Percentiles rank a stretch among this genome's conserved stretches.
phyloP scores from a whole-genome alignment of 805 yeast species.

The Lachancea mirantina region DNA sequence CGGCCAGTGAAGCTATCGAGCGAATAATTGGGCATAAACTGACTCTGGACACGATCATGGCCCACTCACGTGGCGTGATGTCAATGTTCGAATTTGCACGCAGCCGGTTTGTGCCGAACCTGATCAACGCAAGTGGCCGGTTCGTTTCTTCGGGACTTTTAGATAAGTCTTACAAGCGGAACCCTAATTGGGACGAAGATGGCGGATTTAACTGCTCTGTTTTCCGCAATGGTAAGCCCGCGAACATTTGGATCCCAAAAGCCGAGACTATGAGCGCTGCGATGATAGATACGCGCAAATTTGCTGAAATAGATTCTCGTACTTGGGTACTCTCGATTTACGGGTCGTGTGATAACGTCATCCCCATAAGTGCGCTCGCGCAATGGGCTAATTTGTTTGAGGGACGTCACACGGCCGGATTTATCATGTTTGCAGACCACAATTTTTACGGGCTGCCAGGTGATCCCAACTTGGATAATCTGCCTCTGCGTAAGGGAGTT shows the following conservation, averaged over 20 bases:
- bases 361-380: slow-evolving; percentile 59
- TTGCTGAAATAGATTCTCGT: slow-evolving; percentile 38
- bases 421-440: slow-evolving; percentile 72
- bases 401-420: slow-evolving; percentile 46
- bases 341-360: slow-evolving; percentile 59
- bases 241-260: slow-evolving; percentile 36
- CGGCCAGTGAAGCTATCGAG: slow-evolving; percentile 24
- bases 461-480: slow-evolving; percentile 31
- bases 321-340: slow-evolving; percentile 59
- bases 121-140: slow-evolving; percentile 71
- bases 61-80: slow-evolving; percentile 76
- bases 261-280: slow-evolving; percentile 48
- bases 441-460: slow-evolving; percentile 54
- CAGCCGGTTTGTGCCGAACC: slow-evolving; percentile 45
- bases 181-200: slow-evolving; percentile 35
- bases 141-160: slow-evolving; percentile 45
- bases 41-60: slow-evolving; percentile 51
- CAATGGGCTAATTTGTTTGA: slow-evolving; percentile 50
- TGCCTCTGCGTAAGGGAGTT: slow-evolving; percentile 40
- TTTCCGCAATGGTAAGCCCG: slow-evolving; percentile 46
- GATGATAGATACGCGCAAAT: slow-evolving; percentile 37
- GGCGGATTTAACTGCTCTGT: slow-evolving; percentile 37
- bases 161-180: slow-evolving; percentile 31
- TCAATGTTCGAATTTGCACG: slow-evolving; percentile 69
- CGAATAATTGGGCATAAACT: slow-evolving; percentile 34